Percentiles rank a stretch among this genome's conserved stretches.
Conservation (phyloP, 495 filamentous ascomycete species). For the Aspergillus kassunensis region DNA sequence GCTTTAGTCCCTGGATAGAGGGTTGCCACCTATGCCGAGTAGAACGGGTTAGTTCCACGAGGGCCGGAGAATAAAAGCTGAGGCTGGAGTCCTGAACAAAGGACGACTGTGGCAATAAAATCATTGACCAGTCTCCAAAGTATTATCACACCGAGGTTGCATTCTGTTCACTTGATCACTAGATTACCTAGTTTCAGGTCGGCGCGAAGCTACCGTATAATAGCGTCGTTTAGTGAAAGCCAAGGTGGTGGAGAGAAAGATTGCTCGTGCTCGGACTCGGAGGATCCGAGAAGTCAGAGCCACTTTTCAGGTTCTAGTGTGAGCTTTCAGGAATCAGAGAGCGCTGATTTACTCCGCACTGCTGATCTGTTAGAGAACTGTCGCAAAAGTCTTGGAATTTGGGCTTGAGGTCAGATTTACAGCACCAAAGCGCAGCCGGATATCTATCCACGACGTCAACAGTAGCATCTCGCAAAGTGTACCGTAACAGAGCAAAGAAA, state of each 20-base stretch:
- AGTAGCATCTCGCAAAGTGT: too few relatives aligned
- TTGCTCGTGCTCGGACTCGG: conserved; percentile 1
- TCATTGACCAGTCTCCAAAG: too few relatives aligned
- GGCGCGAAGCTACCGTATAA: not conserved
- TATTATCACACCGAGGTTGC: conserved; percentile 11
- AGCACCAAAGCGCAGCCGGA: too few relatives aligned
- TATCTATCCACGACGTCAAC: too few relatives aligned
- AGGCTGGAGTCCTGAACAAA: too few relatives aligned
- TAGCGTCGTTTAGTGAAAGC: not conserved
- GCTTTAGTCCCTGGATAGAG: not conserved
- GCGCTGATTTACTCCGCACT: conserved; percentile 9
- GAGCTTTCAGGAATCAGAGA: not conserved
- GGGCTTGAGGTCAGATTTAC: not conserved
- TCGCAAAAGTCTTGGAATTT: conserved; percentile 5
- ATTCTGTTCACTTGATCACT: conserved; percentile 5
- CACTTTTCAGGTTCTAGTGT: too few relatives aligned
- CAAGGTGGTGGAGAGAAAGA: too few relatives aligned
- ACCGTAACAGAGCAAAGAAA: too few relatives aligned
- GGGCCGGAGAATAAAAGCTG: not conserved
- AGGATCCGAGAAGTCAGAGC: too few relatives aligned
- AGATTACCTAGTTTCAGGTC: conserved; percentile 9
- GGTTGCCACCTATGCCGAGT: not conserved
- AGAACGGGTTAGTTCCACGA: not conserved
- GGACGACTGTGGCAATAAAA: too few relatives aligned
- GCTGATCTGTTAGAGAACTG: conserved; percentile 21